Percentiles rank a stretch among this genome's conserved stretches.
phyloP scores from a whole-genome alignment of 2,329 filamentous ascomycete species.

The Lasiodiplodia sp. region DNA sequence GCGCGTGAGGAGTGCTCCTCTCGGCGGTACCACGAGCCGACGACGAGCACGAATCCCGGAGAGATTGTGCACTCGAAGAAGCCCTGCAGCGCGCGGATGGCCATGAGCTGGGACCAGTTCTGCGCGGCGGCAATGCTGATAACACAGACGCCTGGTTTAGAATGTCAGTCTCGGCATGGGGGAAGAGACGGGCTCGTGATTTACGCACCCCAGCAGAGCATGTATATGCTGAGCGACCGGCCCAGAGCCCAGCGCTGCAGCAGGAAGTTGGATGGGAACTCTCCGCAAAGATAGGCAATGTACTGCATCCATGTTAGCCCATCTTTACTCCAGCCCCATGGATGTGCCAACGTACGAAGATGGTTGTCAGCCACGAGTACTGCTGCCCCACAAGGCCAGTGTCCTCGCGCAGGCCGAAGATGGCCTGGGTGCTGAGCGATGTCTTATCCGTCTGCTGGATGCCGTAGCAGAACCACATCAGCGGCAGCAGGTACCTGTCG shows the following conservation, averaged over 20 bases:
- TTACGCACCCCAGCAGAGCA: constrained; percentile 28
- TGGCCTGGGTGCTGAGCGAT: constrained; percentile 53
- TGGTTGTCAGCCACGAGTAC: constrained; percentile 67
- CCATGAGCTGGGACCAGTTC: constrained; percentile 46
- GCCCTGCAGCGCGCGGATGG: constrained; percentile 45
- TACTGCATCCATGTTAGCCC: constrained; percentile 44
- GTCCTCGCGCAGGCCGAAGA: constrained; percentile 59
- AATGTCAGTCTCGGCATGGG: neutral
- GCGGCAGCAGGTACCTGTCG: constrained; percentile 27
- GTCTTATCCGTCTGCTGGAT: constrained; percentile 64
- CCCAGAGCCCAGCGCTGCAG: constrained; percentile 31
- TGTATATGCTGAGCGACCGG: constrained; percentile 30
- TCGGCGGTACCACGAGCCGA: constrained; percentile 45
- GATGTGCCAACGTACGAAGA: constrained; percentile 48
- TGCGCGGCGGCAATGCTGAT: constrained; percentile 28
- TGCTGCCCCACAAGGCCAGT: constrained; percentile 57
- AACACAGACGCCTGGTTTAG: constrained; percentile 27
- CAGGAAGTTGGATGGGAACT: constrained; percentile 34
- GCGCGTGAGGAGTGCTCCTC: constrained; percentile 46
- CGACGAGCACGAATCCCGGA: constrained; percentile 46
- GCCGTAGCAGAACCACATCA: constrained; percentile 54
- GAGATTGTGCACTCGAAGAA: constrained; percentile 50
- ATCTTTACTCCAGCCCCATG: neutral
- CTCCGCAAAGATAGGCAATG: constrained; percentile 34
- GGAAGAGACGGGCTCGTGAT: neutral